A percentile compares a stretch with the other conserved stretches of the same genome.
phyloP scores from a whole-genome alignment of 768 basidiomycete genomes.

The Scleroderma citrinum region DNA sequence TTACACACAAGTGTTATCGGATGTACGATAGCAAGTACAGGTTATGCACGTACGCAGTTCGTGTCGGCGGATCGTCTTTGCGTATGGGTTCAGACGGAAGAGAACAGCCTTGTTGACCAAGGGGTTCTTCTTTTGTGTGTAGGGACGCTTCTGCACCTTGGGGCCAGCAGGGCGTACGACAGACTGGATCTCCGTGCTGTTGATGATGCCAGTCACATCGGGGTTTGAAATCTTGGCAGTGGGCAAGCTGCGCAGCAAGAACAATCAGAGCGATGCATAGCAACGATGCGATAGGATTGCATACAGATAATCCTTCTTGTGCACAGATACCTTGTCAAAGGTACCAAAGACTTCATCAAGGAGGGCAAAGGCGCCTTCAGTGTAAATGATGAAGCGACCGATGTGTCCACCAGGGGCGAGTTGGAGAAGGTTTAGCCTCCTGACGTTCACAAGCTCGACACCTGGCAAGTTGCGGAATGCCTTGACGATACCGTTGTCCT shows the following conservation, averaged over 20 bases:
- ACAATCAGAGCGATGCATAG: not conserved
- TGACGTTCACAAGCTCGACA: conserved; percentile 94
- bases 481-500: conserved; percentile 95
- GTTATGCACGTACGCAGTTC: conserved; percentile 67
- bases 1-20: conserved; percentile 4
- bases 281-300: conserved; percentile 17
- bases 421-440: conserved; percentile 93
- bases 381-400: conserved; percentile 99
- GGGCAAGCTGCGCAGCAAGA: conserved; percentile 56
- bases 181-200: conserved; percentile 97
- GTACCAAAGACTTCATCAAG: conserved; percentile 97
- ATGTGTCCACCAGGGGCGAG: conserved; percentile 99
- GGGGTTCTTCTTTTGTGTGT: conserved; percentile 99
- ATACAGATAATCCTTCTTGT: conserved; percentile 88
- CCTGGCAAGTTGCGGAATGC: conserved; percentile 99
- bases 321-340: conserved; percentile 75
- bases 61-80: conserved; percentile 86
- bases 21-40: not conserved
- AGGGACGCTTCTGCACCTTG: conserved; percentile 85
- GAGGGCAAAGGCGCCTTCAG: conserved; percentile 85
- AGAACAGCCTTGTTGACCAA: conserved; percentile 89
- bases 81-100: conserved; percentile 98
- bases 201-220: conserved; percentile 95
- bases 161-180: conserved; percentile 87
- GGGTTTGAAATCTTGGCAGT: conserved; percentile 95